Evolutionary conservation across 257 asterid species (phyloP).

Genomic region (Solanum appendiculatum): DNA sequence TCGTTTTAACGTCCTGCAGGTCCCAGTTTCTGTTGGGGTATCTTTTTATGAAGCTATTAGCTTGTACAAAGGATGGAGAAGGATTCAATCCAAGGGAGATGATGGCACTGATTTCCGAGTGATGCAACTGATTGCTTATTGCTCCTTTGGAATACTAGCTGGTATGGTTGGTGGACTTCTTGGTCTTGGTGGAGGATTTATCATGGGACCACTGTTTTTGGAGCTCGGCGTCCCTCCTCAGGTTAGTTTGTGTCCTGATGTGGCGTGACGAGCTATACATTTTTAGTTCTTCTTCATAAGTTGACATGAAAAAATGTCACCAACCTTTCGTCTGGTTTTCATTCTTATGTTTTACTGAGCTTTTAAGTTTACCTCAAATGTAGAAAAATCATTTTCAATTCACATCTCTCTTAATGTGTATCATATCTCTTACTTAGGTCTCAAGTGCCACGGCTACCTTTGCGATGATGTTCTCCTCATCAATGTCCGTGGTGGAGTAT

Average conservation of each 20-base stretch:
- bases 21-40: slow-evolving; percentile 77
- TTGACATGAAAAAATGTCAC: not conserved
- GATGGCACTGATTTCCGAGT: slow-evolving; percentile 44
- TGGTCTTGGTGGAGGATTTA: slow-evolving; percentile 96
- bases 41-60: slow-evolving; percentile 58
- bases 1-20: slow-evolving; percentile 20
- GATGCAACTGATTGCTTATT: slow-evolving; percentile 50
- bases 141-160: slow-evolving; percentile 76
- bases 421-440: slow-evolving; percentile 31
- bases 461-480: slow-evolving; percentile 98
- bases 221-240: slow-evolving; percentile 61
- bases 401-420: not conserved
- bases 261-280: not conserved
- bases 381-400: not conserved
- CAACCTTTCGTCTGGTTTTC: not conserved
- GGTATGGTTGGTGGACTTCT: slow-evolving; percentile 94
- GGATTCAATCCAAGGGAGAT: slow-evolving; percentile 71
- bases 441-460: slow-evolving; percentile 98
- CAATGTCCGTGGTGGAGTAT: slow-evolving; percentile 96
- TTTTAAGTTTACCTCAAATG: not conserved
- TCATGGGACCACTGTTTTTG: slow-evolving; percentile 44
- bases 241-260: slow-evolving; percentile 18
- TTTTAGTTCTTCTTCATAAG: not conserved
- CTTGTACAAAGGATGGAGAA: slow-evolving; percentile 78
- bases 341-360: not conserved